Conservation (phyloP, 805 yeast genomes). For the Barnettozyma pratensis region DNA sequence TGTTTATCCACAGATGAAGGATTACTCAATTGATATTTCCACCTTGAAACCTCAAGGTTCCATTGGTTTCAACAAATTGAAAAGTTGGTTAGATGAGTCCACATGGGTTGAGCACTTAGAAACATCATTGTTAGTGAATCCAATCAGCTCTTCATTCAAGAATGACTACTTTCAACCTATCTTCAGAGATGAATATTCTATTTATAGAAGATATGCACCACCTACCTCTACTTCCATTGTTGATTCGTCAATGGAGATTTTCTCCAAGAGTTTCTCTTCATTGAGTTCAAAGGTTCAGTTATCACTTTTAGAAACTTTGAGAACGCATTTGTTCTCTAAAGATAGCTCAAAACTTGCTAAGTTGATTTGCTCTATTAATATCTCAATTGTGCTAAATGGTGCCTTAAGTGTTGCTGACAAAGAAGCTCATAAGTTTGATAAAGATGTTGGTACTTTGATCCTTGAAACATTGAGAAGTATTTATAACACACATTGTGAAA, state of each 20-base stretch:
- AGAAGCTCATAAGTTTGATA: slow-evolving; percentile 25
- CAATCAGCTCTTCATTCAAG: slow-evolving; percentile 35
- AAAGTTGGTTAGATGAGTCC: slow-evolving; percentile 27
- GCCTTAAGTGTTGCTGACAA: slow-evolving; percentile 25
- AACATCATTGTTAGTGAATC: slow-evolving; percentile 26
- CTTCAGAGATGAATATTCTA: slow-evolving; percentile 28
- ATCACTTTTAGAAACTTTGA: slow-evolving; percentile 77
- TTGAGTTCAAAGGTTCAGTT: slow-evolving; percentile 77
- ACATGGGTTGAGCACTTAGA: slow-evolving; percentile 34
- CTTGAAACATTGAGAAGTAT: slow-evolving; percentile 43
- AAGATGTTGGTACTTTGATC: slow-evolving; percentile 38
- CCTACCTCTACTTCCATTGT: slow-evolving; percentile 48
- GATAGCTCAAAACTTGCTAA: slow-evolving; percentile 28
- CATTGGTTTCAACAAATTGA: slow-evolving; percentile 28
- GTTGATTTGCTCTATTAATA: slow-evolving; percentile 54
- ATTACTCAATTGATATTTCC: slow-evolving; percentile 16
- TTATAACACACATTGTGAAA: slow-evolving; percentile 7
- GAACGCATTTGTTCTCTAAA: slow-evolving; percentile 47
- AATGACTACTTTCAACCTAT: slow-evolving; percentile 35
- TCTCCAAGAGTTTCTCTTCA: slow-evolving; percentile 63
- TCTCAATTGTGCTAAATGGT: slow-evolving; percentile 60
- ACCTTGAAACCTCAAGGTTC: slow-evolving; percentile 18
- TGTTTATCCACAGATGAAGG: slow-evolving; percentile 5
- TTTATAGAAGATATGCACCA: slow-evolving; percentile 33
- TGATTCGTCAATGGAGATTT: slow-evolving; percentile 76